Percentiles rank a stretch among this genome's conserved stretches.
phyloP scores from a whole-genome alignment of 371 early-diverging fungal species.

The Blyttiomyces sp. region DNA sequence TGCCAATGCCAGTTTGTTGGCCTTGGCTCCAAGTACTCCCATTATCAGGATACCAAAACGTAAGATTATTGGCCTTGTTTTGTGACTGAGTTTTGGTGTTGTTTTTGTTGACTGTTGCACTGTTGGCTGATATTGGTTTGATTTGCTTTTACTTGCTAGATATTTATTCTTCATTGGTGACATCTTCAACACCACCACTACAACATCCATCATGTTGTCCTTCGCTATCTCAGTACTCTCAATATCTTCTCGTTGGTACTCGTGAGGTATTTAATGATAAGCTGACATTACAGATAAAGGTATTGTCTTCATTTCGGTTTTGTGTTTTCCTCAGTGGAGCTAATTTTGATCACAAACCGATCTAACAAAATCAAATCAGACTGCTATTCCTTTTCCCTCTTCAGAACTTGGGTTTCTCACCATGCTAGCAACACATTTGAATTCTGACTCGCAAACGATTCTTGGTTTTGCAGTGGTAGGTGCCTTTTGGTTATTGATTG shows the following conservation, averaged over 20 bases:
- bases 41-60: conserved; percentile 20
- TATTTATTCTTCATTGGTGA: conserved; percentile 14
- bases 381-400: conserved; percentile 10
- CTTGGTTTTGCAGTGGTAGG: conserved; percentile 19
- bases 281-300: conserved; percentile 21
- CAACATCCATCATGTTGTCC: conserved; percentile 10
- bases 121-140: background rate
- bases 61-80: background rate
- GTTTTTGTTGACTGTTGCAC: too few species aligned
- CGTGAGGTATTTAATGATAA: conserved; percentile 20
- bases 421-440: conserved; percentile 13
- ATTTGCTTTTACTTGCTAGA: background rate
- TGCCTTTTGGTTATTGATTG: background rate
- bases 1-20: conserved; percentile 15
- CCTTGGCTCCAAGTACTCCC: conserved; percentile 15
- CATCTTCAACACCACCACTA: background rate
- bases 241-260: conserved; percentile 17
- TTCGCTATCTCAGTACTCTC: conserved; percentile 8
- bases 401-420: conserved; percentile 4
- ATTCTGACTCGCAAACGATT: conserved; percentile 3
- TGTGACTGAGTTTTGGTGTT: too few species aligned
- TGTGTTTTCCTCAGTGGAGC: background rate
- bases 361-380: background rate
- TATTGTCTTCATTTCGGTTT: background rate
- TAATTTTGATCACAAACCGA: background rate